Base-by-base conservation (phyloP, 768 basidiomycete species). In the Tephrocybe rancida region DNA sequence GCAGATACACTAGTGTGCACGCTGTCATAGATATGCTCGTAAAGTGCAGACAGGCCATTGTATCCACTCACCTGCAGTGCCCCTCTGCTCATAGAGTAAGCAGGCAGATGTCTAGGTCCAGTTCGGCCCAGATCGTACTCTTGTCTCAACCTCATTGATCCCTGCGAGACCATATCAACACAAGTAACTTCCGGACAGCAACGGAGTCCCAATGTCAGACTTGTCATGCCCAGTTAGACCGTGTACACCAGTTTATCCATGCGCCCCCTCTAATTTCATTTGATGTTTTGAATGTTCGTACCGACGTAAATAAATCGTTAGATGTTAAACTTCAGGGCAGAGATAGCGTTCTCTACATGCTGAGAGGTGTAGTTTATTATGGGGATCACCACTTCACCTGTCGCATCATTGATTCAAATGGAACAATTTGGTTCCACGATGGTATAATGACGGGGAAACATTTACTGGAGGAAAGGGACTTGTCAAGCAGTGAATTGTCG, bases 301-400 rank as follows among this genome's bases (percentile, higher is more conserved):
- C 25, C 43, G 14, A 19, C 22, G 1, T 19, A 24, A 34, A 39
- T 16, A 14, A 26, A 18, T 54, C 11, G 5, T 27, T 30, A 13
- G 29, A 22, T 11, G 1, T 32, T 46, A 19, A 46, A 22, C 3
- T 18, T 27, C 38, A 37, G 38, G 19, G 11, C 38, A 38, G 13
- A 13, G 11, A 5, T 30, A n/a, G 16, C 9, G 29, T 29, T 1
- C 6, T 11, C 16, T 55, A 50, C 29, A 29, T 35, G 6, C 32
- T 56, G 9, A 25, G 3, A 18, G 49, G 55, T 9, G 39, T 56
- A 6, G 39, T 56, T 19, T 56, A 51, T 29, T 34, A 50, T 37
- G 44, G 48, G 1, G 22, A 51, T 19, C 4, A 35, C 10, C 48
- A 56, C 26, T 56, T 56, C 26, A 51, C 44, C 2, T 24, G 29